These are phyloP conservation scores for Abrus precatorius DNA, from an alignment of 306 rosid species.

Conservation along the genomic window DNA sequence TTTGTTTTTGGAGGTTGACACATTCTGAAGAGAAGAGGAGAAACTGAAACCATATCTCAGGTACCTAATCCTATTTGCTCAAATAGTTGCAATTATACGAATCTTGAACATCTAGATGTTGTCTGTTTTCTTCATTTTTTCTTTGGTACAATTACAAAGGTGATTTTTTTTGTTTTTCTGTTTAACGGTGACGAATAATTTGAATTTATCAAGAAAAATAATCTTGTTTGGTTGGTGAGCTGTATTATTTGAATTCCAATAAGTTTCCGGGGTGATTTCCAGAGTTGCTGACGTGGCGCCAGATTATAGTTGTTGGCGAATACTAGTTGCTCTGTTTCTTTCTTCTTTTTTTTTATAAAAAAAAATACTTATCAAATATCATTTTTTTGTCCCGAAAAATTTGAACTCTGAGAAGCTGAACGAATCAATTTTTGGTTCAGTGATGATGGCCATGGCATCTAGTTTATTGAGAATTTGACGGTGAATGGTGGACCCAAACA, in stretches of 20 bases:
- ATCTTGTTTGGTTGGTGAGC: not conserved
- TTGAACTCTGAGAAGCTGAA: conserved; percentile 17
- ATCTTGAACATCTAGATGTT: conserved; percentile 15
- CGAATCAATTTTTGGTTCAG: conserved; percentile 23
- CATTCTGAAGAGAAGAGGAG: conserved; percentile 54
- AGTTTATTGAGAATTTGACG: conserved; percentile 6
- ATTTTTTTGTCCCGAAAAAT: conserved; percentile 4
- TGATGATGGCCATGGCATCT: conserved; percentile 33
- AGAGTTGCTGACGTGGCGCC: conserved; percentile 52
- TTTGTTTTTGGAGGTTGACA: conserved; percentile 33
- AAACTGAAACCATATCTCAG: conserved; percentile 48
- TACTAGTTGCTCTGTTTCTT: conserved; percentile 14
- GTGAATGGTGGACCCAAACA: conserved; percentile 39
- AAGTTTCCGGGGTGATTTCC: conserved; percentile 47
- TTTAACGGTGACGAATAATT: not conserved
- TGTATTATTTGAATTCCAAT: conserved; percentile 53
- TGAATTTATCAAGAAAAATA: not conserved
- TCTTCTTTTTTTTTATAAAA: not conserved
- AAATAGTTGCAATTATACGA: conserved; percentile 19
- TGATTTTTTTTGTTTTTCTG: not conserved
- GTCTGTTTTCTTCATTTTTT: conserved; percentile 16
- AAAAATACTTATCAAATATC: not conserved
- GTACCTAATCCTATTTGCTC: conserved; percentile 48
- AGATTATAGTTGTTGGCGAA: conserved; percentile 33
- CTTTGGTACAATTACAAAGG: not conserved